A percentile compares a stretch with the other conserved stretches of the same genome.
Conservation (phyloP, 2,329 filamentous ascomycete species). For the Phoma sp. region DNA sequence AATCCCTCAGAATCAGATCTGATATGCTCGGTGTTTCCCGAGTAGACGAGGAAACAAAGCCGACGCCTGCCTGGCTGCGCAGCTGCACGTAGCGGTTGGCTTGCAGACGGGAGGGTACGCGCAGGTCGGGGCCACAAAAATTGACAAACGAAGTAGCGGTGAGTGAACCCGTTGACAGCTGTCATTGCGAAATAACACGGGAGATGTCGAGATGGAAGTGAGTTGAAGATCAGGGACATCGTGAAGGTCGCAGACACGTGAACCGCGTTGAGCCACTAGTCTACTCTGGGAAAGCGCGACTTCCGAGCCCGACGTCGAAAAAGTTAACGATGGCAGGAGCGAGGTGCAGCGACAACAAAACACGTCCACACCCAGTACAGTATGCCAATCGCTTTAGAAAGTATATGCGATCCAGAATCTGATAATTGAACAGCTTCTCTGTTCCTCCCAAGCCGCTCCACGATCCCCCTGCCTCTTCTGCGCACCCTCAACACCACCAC, state of each 20-base stretch:
- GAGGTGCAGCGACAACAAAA: slow-evolving; percentile 23
- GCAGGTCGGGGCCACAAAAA: not conserved
- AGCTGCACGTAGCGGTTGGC: not conserved
- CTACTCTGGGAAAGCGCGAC: slow-evolving; percentile 20
- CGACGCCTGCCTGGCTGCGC: not conserved
- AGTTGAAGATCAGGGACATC: not conserved
- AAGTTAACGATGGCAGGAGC: slow-evolving; percentile 25
- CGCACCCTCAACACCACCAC: not conserved
- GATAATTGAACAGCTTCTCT: slow-evolving; percentile 6
- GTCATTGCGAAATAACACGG: not conserved
- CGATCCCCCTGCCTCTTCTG: not conserved
- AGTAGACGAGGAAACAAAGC: not conserved
- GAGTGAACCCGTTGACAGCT: not conserved
- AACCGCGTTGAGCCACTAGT: slow-evolving; percentile 14
- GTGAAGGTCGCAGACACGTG: slow-evolving; percentile 24
- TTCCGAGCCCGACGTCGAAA: slow-evolving; percentile 25
- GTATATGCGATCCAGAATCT: not conserved
- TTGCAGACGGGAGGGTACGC: slow-evolving; percentile 1
- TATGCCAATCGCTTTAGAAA: not conserved
- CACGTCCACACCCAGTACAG: slow-evolving; percentile 10
- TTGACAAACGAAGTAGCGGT: slow-evolving; percentile 2
- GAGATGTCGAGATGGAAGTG: not conserved
- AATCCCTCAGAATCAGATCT: not conserved
- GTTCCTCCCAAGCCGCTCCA: not conserved
- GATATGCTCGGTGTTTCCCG: slow-evolving; percentile 4